Evolutionary conservation across 257 asterid species (phyloP).

Genomic region (Solanum pennellii): DNA sequence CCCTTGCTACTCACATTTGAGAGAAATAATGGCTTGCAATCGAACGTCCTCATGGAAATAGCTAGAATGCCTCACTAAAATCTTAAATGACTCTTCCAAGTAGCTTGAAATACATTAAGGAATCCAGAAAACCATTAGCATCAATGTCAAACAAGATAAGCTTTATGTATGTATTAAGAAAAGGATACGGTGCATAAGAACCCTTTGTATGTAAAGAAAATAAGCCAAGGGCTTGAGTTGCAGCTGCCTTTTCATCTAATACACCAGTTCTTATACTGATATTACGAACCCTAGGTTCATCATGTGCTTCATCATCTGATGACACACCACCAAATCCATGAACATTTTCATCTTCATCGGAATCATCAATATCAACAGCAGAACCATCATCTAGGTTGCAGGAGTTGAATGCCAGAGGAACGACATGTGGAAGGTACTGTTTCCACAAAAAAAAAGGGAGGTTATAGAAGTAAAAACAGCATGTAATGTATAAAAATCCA

Average conservation of each 20-base stretch:
- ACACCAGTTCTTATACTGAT: constrained; percentile 97
- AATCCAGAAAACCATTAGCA: constrained; percentile 4
- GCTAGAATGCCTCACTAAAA: constrained; percentile 65
- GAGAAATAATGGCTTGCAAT: constrained; percentile 81
- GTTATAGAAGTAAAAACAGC: constrained; percentile 10
- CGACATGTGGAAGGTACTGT: constrained; percentile 95
- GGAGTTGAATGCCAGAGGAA: constrained; percentile 73
- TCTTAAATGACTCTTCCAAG: constrained; percentile 85
- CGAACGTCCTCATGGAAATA: constrained; percentile 98
- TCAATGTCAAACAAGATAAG: neutral
- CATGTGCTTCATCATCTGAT: constrained; percentile 96
- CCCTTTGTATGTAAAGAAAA: constrained; percentile 83
- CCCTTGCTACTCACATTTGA: constrained; percentile 59
- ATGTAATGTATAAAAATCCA: constrained; percentile 1
- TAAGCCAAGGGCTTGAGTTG: constrained; percentile 97
- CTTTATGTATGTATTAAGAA: neutral
- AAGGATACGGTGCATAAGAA: constrained; percentile 92
- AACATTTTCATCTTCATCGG: constrained; percentile 64
- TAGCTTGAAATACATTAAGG: constrained; percentile 59
- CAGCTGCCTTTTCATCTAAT: constrained; percentile 98
- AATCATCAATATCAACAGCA: constrained; percentile 90
- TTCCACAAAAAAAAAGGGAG: constrained; percentile 12
- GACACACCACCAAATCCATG: constrained; percentile 90
- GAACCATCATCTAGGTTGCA: constrained; percentile 99
- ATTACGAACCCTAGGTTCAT: constrained; percentile 93